These are phyloP conservation scores for Psilocybe sp. DNA, from an alignment of 768 basidiomycete species.

Conservation along the genomic window DNA sequence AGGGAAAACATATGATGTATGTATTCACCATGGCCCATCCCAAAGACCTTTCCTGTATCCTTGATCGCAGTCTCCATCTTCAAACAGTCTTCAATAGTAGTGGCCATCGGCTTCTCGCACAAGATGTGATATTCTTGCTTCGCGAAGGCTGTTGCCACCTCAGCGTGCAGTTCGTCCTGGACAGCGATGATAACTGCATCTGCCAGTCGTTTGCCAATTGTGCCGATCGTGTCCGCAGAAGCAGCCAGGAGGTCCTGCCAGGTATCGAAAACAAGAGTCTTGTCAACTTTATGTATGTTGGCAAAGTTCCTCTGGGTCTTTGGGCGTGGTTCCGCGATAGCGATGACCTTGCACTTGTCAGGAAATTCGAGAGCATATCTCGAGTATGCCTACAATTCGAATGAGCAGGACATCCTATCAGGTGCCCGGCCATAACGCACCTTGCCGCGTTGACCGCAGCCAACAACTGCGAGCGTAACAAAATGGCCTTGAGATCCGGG, in stretches of 20 bases:
- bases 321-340: slow-evolving; percentile 80
- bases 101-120: slow-evolving; percentile 94
- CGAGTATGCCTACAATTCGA: slow-evolving; percentile 51
- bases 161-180: slow-evolving; percentile 76
- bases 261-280: slow-evolving; percentile 64
- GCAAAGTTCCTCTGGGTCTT: slow-evolving; percentile 62
- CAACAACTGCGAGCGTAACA: slow-evolving; percentile 74
- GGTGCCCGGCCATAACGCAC: slow-evolving; percentile 29
- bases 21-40: slow-evolving; percentile 77
- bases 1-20: not conserved
- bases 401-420: not conserved
- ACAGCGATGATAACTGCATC: slow-evolving; percentile 83
- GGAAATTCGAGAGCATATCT: slow-evolving; percentile 60
- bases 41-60: slow-evolving; percentile 73
- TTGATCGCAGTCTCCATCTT: slow-evolving; percentile 72
- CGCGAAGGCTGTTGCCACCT: slow-evolving; percentile 72
- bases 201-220: slow-evolving; percentile 67
- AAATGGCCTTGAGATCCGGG: slow-evolving; percentile 24
- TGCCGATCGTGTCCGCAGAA: slow-evolving; percentile 62
- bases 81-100: slow-evolving; percentile 66
- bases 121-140: slow-evolving; percentile 84
- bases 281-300: slow-evolving; percentile 53
- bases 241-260: slow-evolving; percentile 72
- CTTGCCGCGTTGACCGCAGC: slow-evolving; percentile 81
- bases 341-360: slow-evolving; percentile 68